Base-by-base conservation (phyloP, 352 stramenopile genomes). In the Phytophthora nicotianae region DNA sequence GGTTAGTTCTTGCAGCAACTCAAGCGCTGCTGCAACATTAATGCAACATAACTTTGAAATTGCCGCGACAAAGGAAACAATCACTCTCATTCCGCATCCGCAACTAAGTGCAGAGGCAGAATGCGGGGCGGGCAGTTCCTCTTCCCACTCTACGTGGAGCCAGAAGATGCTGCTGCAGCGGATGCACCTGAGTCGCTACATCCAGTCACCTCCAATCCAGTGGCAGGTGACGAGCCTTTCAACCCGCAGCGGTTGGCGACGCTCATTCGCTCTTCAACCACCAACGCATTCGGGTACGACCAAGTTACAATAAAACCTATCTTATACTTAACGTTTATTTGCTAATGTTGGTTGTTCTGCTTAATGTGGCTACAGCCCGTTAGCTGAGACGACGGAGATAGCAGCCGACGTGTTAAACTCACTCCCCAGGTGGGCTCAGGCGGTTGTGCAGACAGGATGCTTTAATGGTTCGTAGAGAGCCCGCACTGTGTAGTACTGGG, bases 101-200 rank as follows among this genome's bases (percentile, higher is more conserved):
- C 16, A 27, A 50, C 43, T 14, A 61, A n/a, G n/a, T n/a, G n/a
- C n/a, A n/a, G n/a, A n/a, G n/a, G 58, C 35, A 60, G 26, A 8
- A 91, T 91, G 83, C 81, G 64, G 19, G 79, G 79, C 54, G 75
- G 62, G 5, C 38, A 77, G 53, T 86, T 86, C 55, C 53, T 90
- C 48, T 79, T 83, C 40, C 79, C 83, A 49, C 70, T 92, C 26
- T 81, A 75, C 20, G 58, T 72, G 51, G 61, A 77, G n/a, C 47
- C 65, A 8, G 49, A 59, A 16, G 72, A 80, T 10, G 72, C 62
- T 19, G 57, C 52, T 1, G 58, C 53, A 49, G 62, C 71, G 21
- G 67, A 77, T 46, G 58, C 46, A 20, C 52, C 23, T 13, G 68
- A 68, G 47, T 33, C 16, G 23, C 5, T 76, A 40, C 62, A 76